Conservation (phyloP, 2,329 filamentous ascomycete species). For the Metarhizium humberi region DNA sequence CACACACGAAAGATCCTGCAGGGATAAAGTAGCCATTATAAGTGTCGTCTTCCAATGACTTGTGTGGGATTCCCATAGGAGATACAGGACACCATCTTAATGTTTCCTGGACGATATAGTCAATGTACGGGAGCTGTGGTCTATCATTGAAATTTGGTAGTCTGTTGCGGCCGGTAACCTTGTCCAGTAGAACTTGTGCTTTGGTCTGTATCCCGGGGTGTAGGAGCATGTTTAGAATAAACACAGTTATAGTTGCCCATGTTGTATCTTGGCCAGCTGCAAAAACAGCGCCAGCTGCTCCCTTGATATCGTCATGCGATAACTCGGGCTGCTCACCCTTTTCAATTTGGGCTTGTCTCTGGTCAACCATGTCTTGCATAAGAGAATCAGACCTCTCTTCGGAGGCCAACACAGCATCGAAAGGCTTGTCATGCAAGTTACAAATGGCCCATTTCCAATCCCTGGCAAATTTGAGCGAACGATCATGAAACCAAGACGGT, state of each 20-base stretch:
- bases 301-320: conserved; percentile 36
- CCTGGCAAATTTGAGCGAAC: conserved; percentile 18
- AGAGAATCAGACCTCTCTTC: conserved; percentile 20
- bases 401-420: conserved; percentile 22
- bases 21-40: conserved; percentile 50
- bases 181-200: conserved; percentile 35
- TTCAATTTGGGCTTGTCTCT: conserved; percentile 14
- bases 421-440: conserved; percentile 35
- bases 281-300: conserved; percentile 37
- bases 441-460: conserved; percentile 24
- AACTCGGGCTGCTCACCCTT: conserved; percentile 21
- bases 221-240: conserved; percentile 35
- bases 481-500: conserved; percentile 27
- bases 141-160: conserved; percentile 38
- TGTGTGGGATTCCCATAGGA: conserved; percentile 45
- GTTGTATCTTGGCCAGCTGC: conserved; percentile 38
- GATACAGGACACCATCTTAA: conserved; percentile 34
- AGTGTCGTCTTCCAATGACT: conserved; percentile 41
- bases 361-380: conserved; percentile 16
- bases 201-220: conserved; percentile 36
- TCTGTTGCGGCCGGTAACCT: conserved; percentile 32
- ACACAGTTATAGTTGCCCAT: conserved; percentile 30
- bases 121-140: conserved; percentile 31
- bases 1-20: conserved; percentile 36
- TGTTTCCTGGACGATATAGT: conserved; percentile 36